Evolutionary conservation across 352 stramenopile genomes (phyloP).

Genomic region (Globisporangium alternatum): DNA sequence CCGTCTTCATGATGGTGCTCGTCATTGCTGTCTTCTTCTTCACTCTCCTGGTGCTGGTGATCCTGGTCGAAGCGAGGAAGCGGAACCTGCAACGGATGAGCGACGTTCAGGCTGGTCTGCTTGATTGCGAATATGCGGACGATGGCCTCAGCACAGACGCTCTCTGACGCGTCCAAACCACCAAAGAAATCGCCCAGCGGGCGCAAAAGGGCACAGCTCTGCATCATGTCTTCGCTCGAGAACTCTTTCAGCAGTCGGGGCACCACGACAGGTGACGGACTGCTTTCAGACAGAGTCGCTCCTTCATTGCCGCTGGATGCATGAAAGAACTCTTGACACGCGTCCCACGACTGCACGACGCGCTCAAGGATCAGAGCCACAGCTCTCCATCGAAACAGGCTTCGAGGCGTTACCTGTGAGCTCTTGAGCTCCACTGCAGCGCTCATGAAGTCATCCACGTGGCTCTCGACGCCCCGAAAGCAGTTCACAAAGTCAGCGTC

Average conservation of each 20-base stretch:
- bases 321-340: conserved; percentile 8
- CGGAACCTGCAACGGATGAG: neutral
- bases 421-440: conserved; percentile 1
- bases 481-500: conserved; percentile 8
- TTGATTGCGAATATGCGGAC: conserved; percentile 17
- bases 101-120: conserved; percentile 11
- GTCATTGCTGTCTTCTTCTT: neutral
- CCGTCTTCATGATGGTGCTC: neutral
- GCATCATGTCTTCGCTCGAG: conserved; percentile 12
- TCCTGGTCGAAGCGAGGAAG: neutral
- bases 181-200: conserved; percentile 13
- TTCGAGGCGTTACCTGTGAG: neutral
- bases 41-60: neutral
- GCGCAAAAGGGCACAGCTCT: conserved; percentile 9
- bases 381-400: conserved; percentile 5
- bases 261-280: neutral
- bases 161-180: neutral
- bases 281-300: neutral
- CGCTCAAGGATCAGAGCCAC: conserved; percentile 1
- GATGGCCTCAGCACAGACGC: conserved; percentile 13
- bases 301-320: neutral
- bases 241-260: conserved; percentile 8
- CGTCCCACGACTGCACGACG: conserved; percentile 7
- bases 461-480: conserved; percentile 10
- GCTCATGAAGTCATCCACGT: conserved; percentile 6